phyloP scores from a whole-genome alignment of 495 filamentous ascomycete species.

The Platismatia glauca region DNA sequence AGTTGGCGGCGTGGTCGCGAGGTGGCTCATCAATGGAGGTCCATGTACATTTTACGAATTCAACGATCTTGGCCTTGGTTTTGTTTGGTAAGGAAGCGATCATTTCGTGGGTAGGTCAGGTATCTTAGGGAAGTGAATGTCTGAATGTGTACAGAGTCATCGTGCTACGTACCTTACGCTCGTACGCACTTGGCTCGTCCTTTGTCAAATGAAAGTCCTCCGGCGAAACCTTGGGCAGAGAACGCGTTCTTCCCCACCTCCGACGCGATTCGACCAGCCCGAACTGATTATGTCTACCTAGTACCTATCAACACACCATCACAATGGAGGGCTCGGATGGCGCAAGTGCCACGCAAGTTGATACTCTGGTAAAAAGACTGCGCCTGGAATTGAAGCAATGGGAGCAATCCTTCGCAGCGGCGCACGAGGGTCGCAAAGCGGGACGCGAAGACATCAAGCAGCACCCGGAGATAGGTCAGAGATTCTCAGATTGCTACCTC shows the following conservation, averaged over 20 bases:
- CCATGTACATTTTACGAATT: too few relatives aligned
- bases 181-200: too few relatives aligned
- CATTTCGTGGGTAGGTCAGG: too few relatives aligned
- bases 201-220: too few relatives aligned
- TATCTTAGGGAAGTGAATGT: too few relatives aligned
- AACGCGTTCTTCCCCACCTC: not conserved
- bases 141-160: too few relatives aligned
- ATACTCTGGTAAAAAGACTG: slow-evolving; percentile 30
- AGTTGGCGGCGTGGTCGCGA: too few relatives aligned
- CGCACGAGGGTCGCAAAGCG: slow-evolving; percentile 67
- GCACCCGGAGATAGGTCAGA: slow-evolving; percentile 67
- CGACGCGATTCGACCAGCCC: not conserved
- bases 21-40: too few relatives aligned
- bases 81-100: too few relatives aligned
- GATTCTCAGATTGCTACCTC: slow-evolving; percentile 1
- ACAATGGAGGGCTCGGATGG: not conserved
- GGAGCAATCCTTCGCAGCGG: slow-evolving; percentile 66
- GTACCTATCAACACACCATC: not conserved
- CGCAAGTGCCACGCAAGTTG: slow-evolving; percentile 4
- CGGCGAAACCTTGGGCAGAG: not conserved
- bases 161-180: too few relatives aligned
- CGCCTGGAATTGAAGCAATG: slow-evolving; percentile 76
- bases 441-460: slow-evolving; percentile 79
- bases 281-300: too few relatives aligned
- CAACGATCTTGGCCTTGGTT: too few relatives aligned